These are phyloP conservation scores for Prillingera fragicola DNA, from an alignment of 1,284 basidiomycete genomes.

Conservation along the genomic window DNA sequence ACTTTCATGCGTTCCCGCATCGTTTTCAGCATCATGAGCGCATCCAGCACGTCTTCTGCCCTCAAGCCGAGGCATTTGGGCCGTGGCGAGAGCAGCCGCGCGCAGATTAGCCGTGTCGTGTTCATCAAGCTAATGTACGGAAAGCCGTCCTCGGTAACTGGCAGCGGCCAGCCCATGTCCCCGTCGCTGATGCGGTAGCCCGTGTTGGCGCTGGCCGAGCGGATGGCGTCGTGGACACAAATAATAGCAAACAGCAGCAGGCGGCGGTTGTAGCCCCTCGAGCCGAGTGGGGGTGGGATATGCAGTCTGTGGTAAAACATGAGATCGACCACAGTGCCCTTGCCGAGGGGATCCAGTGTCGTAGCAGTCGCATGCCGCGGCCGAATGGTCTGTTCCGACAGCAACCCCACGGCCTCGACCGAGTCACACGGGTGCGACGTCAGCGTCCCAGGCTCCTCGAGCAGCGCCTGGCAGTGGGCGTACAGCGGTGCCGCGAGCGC, in stretches of 20 bases:
- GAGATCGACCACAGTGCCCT: constrained; percentile 9
- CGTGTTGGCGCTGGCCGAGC: constrained; percentile 5
- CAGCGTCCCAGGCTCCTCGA: not conserved
- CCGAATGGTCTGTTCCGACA: constrained; percentile 5
- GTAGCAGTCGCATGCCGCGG: constrained; percentile 2
- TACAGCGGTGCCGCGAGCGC: constrained; percentile 3
- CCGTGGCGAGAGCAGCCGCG: constrained; percentile 1
- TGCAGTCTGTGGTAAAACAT: constrained; percentile 6
- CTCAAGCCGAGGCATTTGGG: not conserved
- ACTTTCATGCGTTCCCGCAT: not conserved
- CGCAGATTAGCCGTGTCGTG: constrained; percentile 1
- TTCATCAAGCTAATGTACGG: not conserved
- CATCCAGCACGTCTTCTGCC: not conserved
- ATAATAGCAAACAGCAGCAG: not conserved
- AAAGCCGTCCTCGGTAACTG: not conserved
- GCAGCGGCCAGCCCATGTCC: constrained; percentile 7
- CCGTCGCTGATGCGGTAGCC: constrained; percentile 7
- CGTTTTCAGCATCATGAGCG: not conserved
- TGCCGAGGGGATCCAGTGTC: constrained; percentile 10
- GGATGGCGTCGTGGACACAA: constrained; percentile 8
- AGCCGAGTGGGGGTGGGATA: not conserved
- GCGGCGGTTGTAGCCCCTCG: constrained; percentile 1
- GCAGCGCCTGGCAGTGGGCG: not conserved
- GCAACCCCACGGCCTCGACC: constrained; percentile 4
- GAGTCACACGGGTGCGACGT: not conserved